phyloP scores from a whole-genome alignment of 129 eudicot genomes.

The Artemisia annua region DNA sequence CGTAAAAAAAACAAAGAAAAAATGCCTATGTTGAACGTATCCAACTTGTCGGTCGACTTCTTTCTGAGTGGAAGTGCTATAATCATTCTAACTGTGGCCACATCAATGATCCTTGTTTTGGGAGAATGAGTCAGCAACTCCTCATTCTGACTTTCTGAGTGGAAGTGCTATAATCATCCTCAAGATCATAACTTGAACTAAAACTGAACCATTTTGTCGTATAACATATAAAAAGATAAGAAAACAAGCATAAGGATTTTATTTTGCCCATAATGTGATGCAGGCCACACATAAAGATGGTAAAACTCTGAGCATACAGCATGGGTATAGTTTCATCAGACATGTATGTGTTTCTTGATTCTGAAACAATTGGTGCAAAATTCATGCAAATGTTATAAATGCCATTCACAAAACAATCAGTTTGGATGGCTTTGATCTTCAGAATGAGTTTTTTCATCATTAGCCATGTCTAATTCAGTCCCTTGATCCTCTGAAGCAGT shows the following conservation, averaged over 20 bases:
- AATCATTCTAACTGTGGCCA: too few relatives aligned
- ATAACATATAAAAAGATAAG: neutral
- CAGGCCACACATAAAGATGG: conserved; percentile 5
- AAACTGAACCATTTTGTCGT: conserved; percentile 8
- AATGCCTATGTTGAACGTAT: too few relatives aligned
- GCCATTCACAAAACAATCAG: conserved; percentile 20
- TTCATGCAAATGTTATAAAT: conserved; percentile 26
- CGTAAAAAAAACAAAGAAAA: too few relatives aligned
- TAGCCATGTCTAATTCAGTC: conserved; percentile 21
- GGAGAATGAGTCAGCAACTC: neutral
- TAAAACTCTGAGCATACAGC: conserved; percentile 20
- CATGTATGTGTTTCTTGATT: conserved; percentile 38
- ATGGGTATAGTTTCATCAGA: conserved; percentile 27
- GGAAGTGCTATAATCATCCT: neutral
- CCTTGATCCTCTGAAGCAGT: conserved; percentile 39
- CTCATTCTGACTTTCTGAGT: neutral
- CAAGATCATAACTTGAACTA: neutral
- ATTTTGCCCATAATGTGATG: conserved; percentile 12
- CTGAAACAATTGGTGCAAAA: conserved; percentile 32
- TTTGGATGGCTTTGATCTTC: conserved; percentile 31
- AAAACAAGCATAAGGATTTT: neutral
- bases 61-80: too few relatives aligned
- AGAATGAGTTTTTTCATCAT: conserved; percentile 21
- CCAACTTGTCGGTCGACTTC: too few relatives aligned
- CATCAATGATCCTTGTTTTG: too few relatives aligned